Base-by-base conservation (phyloP, 352 stramenopile genomes). In the Phytophthora pini region DNA sequence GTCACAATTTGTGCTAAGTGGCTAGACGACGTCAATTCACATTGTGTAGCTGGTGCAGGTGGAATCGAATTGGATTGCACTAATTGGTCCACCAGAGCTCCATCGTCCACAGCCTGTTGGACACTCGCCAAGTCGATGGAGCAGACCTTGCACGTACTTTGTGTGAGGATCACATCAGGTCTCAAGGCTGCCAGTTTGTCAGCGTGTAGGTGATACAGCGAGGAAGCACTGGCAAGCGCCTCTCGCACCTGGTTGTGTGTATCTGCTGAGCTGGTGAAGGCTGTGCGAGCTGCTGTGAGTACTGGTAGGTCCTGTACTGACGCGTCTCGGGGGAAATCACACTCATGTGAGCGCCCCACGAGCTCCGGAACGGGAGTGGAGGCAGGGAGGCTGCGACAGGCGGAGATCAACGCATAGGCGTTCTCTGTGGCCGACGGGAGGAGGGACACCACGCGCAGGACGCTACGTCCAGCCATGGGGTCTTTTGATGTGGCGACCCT, bases 261-360 rank as follows among this genome's bases (percentile, higher is more conserved):
- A n/a, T 90, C 80, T 0, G 67, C 72, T 3, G 80, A 88, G 27
- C 61, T 87, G 24, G 80, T 91, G 63, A 91, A 93, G 40, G 76
- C 70, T 9, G 81, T 93, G 20, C 79, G 79, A 17, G 82, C 54
- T 7, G 76, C 72, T 5, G 84, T 93, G 39, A 93, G 65, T 45
- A 81, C 70, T 0, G 82, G 84, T 1, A 91, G 63, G n/a, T 63
- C 31, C 38, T 74, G 65, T 3, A 87, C 68, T n/a, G 55, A 58
- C 5, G 4, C 31, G 17, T 43, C 65, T 59, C 12, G 34, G 0
- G 84, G 84, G 56, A 70, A 91, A 55, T 93, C 84, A 65, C 84
- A 93, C 56, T 93, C 84, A 58, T 93, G 84, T 17, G 82, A 91
- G n/a, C 84, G 74, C 1, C 78, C 84, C 12, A 93, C 84, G 22